phyloP scores from a whole-genome alignment of 257 asterid species.

The Solanum peruvianum region DNA sequence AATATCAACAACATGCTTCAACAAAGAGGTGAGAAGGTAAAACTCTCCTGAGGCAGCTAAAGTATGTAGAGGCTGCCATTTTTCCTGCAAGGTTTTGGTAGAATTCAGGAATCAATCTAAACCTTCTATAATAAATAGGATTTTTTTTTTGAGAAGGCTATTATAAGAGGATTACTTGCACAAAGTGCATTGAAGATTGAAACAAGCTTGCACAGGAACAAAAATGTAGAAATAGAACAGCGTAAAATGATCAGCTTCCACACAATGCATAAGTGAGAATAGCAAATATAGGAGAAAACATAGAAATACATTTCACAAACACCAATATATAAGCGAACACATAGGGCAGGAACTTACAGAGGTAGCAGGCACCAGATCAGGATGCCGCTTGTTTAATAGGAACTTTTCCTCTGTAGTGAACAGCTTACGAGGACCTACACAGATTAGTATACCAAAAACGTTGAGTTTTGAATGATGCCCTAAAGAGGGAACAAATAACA shows the following conservation, averaged over 20 bases:
- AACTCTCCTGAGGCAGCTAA: slow-evolving; percentile 90
- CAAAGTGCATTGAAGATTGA: neutral
- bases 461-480: neutral
- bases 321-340: neutral
- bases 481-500: neutral
- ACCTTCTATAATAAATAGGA: neutral
- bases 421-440: slow-evolving; percentile 53
- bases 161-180: neutral
- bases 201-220: neutral
- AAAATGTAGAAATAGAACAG: neutral
- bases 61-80: slow-evolving; percentile 90
- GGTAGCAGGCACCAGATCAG: slow-evolving; percentile 62
- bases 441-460: slow-evolving; percentile 3
- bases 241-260: neutral
- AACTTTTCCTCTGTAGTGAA: slow-evolving; percentile 68
- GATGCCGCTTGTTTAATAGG: slow-evolving; percentile 53
- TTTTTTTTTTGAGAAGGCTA: neutral
- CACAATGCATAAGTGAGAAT: neutral
- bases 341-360: slow-evolving; percentile 45
- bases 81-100: slow-evolving; percentile 36
- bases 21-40: slow-evolving; percentile 52
- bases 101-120: slow-evolving; percentile 7
- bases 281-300: neutral
- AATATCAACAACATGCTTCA: slow-evolving; percentile 60
- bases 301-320: neutral